Conservation (phyloP, 352 stramenopile species). For the Globisporangium iwayamae region DNA sequence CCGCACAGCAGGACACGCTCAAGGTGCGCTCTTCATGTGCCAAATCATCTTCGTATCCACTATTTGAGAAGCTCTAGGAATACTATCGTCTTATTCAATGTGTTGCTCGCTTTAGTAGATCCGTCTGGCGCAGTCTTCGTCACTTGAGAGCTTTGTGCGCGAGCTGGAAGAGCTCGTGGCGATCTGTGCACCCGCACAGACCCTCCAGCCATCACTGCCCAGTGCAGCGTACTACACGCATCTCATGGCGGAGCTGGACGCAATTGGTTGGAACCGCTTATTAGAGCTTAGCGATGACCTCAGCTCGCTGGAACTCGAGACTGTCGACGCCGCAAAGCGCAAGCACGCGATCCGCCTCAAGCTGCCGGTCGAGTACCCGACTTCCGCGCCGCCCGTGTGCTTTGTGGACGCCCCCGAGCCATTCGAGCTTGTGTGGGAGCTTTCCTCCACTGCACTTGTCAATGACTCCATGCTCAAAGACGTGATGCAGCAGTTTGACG, state of each 20-base stretch:
- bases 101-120: conserved; percentile 15
- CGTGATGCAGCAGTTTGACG: not conserved
- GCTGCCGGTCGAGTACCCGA: conserved; percentile 40
- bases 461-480: conserved; percentile 19
- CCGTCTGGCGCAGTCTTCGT: conserved; percentile 50
- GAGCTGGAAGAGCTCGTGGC: conserved; percentile 63
- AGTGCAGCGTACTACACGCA: conserved; percentile 52
- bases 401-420: conserved; percentile 53
- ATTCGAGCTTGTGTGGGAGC: conserved; percentile 27
- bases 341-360: conserved; percentile 41
- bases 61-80: not conserved
- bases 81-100: not conserved
- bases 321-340: conserved; percentile 32
- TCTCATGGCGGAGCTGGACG: conserved; percentile 58
- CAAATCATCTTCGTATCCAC: not conserved
- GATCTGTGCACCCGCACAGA: conserved; percentile 28
- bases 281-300: conserved; percentile 58
- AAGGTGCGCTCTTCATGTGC: conserved; percentile 24
- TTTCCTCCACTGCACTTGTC: not conserved
- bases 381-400: conserved; percentile 24
- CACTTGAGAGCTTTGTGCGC: conserved; percentile 41
- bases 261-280: conserved; percentile 56
- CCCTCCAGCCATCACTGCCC: conserved; percentile 23
- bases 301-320: conserved; percentile 46
- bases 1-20: conserved; percentile 37